Evolutionary conservation across 169 alveolate species (phyloP).

Genomic region (Eimeria acervulina): DNA sequence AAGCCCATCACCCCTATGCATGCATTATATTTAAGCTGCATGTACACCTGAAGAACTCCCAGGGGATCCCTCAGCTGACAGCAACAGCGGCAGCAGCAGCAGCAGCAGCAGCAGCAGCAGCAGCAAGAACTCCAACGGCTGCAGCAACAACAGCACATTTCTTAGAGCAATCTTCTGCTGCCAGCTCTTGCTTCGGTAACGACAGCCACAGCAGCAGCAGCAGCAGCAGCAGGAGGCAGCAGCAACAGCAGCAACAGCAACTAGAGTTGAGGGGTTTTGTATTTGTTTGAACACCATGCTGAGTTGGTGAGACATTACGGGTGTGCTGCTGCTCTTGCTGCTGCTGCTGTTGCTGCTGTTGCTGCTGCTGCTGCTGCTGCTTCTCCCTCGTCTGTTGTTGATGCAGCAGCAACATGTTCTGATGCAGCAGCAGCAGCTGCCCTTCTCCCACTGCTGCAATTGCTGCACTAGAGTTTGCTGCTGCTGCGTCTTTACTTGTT

Average conservation of each 20-base stretch:
- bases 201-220: neutral
- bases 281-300: neutral
- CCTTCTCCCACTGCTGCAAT: neutral
- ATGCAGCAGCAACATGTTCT: too few species aligned
- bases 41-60: too few species aligned
- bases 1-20: too few species aligned
- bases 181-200: neutral
- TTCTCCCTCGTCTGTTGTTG: neutral
- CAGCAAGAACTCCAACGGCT: too few species aligned
- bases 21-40: too few species aligned
- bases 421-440: too few species aligned
- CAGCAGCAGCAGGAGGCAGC: neutral
- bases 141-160: neutral
- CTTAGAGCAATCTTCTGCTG: neutral
- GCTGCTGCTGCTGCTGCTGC: constrained; percentile 10
- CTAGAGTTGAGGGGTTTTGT: too few species aligned
- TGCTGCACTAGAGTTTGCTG: neutral
- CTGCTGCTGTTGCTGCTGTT: neutral
- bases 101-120: too few species aligned
- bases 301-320: neutral
- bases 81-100: too few species aligned
- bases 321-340: neutral
- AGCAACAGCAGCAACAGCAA: neutral
- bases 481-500: neutral
- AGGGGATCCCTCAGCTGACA: too few species aligned